Evolutionary conservation across 768 basidiomycete genomes (phyloP).

Genomic region (Phylloporus sp.): DNA sequence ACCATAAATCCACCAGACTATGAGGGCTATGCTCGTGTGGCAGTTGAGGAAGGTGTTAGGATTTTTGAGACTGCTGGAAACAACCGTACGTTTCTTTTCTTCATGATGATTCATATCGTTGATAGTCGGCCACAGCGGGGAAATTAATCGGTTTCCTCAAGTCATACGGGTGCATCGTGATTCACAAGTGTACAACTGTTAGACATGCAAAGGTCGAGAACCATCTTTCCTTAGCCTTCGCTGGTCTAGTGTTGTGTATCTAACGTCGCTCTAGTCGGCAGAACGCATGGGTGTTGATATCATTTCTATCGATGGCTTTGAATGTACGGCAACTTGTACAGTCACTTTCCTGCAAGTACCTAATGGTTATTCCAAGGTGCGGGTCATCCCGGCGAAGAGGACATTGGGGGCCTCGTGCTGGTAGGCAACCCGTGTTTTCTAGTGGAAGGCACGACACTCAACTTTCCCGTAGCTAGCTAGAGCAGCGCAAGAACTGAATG

Average conservation of each 20-base stretch:
- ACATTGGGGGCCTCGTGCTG: slow-evolving; percentile 83
- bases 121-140: slow-evolving; percentile 48
- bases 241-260: not conserved
- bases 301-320: slow-evolving; percentile 87
- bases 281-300: slow-evolving; percentile 80
- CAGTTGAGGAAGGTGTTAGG: slow-evolving; percentile 82
- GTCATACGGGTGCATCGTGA: slow-evolving; percentile 67
- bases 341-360: not conserved
- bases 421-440: slow-evolving; percentile 35
- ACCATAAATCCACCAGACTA: slow-evolving; percentile 91
- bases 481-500: slow-evolving; percentile 76
- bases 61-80: slow-evolving; percentile 94
- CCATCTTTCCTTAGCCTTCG: slow-evolving; percentile 23
- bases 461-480: slow-evolving; percentile 61
- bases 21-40: slow-evolving; percentile 73
- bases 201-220: slow-evolving; percentile 71
- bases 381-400: slow-evolving; percentile 93
- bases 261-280: slow-evolving; percentile 42
- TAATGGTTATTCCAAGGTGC: slow-evolving; percentile 53
- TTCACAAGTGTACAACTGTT: slow-evolving; percentile 89
- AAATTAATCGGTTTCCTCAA: slow-evolving; percentile 81
- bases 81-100: slow-evolving; percentile 54
- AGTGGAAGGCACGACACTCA: not conserved
- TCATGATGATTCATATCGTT: not conserved
- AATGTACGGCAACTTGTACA: slow-evolving; percentile 50